Evolutionary conservation across 2,329 filamentous ascomycete genomes (phyloP), one percentile per base, ranked within the genome.

Genomic region (Magnaporthiopsis rhizophila): DNA sequence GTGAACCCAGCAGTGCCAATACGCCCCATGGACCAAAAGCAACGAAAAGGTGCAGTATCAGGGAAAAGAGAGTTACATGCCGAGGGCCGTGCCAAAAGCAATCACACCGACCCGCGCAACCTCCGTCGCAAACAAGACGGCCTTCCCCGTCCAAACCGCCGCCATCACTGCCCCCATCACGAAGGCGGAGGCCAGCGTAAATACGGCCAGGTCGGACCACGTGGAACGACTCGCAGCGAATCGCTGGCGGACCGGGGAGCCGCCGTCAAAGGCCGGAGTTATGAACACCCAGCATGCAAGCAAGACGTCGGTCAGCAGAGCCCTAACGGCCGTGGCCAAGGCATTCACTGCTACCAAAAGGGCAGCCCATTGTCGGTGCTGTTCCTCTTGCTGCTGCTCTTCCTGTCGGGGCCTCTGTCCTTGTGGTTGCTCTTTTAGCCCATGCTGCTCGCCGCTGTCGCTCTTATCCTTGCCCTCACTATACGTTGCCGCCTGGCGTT

Each of bases 241-340:
- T 62, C 72, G 65, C 53, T 62, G 63, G 34, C 77, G 76, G 64
- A 76, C 71, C 38, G 72, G 69, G 34, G 78, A 80, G 2, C 71
- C 67, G 9, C 68, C 66, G 68, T 78, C 69, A 65, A 81, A 77
- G 15, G 79, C 75, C 2, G 78, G 78, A 61, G 69, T 69, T 21
- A 80, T 72, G 15, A 74, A 65, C 57, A 64, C 65, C 75, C 72
- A 78, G 69, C 5, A 53, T 11, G 45, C 45, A 53, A n/a, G 21
- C 45, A 53, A 53, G 18, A 53, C 6, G n/a, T 53, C 45, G 7
- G 45, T 3, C 45, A 53, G 45, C 45, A 53, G 18, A n/a, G 45
- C 18, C 18, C 45, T 24, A 3, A 53, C 21, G 45, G 45, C 21
- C 45, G 21, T 53, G 21, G 2, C 45, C 18, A 53, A 53, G 45